Base-by-base conservation (phyloP, 2,329 filamentous ascomycete species). In the Aspergillus candidus region DNA sequence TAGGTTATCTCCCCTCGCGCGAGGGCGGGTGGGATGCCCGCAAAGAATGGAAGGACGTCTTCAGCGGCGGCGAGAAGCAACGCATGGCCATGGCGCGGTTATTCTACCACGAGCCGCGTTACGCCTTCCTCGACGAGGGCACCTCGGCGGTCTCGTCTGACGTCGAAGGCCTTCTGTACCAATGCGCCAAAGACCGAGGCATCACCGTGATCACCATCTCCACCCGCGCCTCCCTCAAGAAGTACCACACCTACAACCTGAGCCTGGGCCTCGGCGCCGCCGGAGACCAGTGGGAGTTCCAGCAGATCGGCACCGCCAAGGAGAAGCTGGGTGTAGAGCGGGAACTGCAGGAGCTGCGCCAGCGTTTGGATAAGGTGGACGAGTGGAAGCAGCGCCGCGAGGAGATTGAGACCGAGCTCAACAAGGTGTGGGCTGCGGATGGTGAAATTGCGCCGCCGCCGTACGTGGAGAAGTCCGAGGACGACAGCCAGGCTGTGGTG, bases 1-100 rank as follows among this genome's bases (percentile, higher is more conserved):
- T 98, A 0, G 91, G 89, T 4, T 97, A 98, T 65, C 77, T 98
- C 1, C 87, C 88, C 1, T 82, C 90, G 38, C 82, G 93, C 12
- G 93, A 98, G 72, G 93, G 93, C 32, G 93, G 93, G 11, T 97
- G 89, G 89, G 88, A 98, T 61, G 93, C 88, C 4, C 80, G 88
- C 44, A 97, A 98, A 68, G 90, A 95, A 62, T 98, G 93, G 93
- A 96, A 97, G 70, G 91, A 97, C 56, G 88, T 98, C 4, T 75
- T 98, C n/a, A 91, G 85, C 52, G 93, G 93, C 32, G 93, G 93
- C 11, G 93, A 98, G 75, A 98, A 98, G 72, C 93, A 98, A 71
- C 77, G 93, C 15, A 88, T 98, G 79, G 88, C 82, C 0, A 88
- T 98, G 57, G 91, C 94, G 4, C 76, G 93, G 35, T 66, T 98